Base-by-base conservation (phyloP, 1,284 basidiomycete genomes). In the Xerocomus nothofagi region DNA sequence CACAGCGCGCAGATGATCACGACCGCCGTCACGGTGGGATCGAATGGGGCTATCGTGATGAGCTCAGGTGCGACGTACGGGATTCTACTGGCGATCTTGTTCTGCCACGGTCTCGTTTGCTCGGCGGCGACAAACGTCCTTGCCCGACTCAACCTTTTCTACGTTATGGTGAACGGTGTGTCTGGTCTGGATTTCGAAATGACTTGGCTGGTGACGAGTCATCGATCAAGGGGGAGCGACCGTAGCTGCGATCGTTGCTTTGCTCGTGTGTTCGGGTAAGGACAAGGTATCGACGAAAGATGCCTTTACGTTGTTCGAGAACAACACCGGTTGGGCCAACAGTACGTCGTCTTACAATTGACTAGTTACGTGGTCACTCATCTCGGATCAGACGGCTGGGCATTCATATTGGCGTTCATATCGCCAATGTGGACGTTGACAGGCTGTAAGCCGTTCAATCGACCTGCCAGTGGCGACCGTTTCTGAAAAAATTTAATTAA, bases 361-460 rank as follows among this genome's bases (percentile, higher is more conserved):
- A 27, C 26, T n/a, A 21, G 3, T 23, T 29, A 17, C 12, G 36
- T 33, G 26, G 27, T 26, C 17, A 8, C 34, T 51, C 12, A 43
- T 39, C 6, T 26, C 26, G 9, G n/a, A 33, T 20, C 55, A 86
- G 84, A 78, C 66, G 82, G 80, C 12, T 87, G 83, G 82, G 82
- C 85, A 0, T 88, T 89, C 63, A 68, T 89, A 54, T 66, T 89
- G 18, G 75, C 85, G 0, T 87, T 89, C 59, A 84, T 83, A 0
- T 76, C 83, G 1, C 82, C 85, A 0, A 88, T 88, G 81, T 90
- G 87, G 87, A 85, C 83, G 1, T 65, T 88, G 41, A 88, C 86
- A 0, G 84, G 84, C 46, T 89, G 85, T 85, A 51, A 59, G 81
- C 61, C n/a, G 7, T 7, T 36, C 36, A 5, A 21, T n/a, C n/a